Evolutionary conservation across 305 asterid genomes (phyloP), one percentile per base, ranked within the genome.

Genomic region (Fraxinus latifolia): DNA sequence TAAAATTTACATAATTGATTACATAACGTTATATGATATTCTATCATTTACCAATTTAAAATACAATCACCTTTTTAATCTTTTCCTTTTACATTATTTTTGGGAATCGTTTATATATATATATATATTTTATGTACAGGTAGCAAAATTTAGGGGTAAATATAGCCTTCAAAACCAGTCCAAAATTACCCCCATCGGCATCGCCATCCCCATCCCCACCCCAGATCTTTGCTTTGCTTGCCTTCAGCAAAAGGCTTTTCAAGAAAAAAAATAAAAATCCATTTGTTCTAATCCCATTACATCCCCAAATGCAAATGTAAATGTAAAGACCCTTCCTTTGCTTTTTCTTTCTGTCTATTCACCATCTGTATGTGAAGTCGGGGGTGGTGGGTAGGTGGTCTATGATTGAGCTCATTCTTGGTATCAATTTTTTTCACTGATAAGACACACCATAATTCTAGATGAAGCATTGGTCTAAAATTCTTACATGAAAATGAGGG

Each of bases 381-480:
- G 92, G 81, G 88, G 29, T 50, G 62, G 2, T 50, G 62, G 23
- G 19, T 58, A 2, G 34, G n/a, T 25, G 84, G 88, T 90, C 79
- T 89, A 77, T 89, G 87, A 92, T 91, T 90, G 95, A 91, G 89
- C 36, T 83, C 82, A 33, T 85, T 82, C 70, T 79, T 87, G 88
- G 86, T 80, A 87, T 84, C 81, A 50, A 29, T 25, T 53, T 70
- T 65, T 9, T 65, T 65, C 19, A 11, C 23, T 11, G 32, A 23
- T 19, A 58, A 58, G 68, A 58, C 29, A 6, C 12, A 4, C 23
- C 29, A 19, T 6, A 7, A 67, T 81, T 78, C 65, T 73, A 55
- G 76, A 42, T 81, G 84, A 81, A 77, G 32, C 79, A 29, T 73
- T 88, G 87, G 80, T 84, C 91, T 83, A 74, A 58, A 86, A 82